These are phyloP conservation scores for Colletotrichum liaoningense DNA, from an alignment of 2,329 filamentous ascomycete species.

Conservation along the genomic window DNA sequence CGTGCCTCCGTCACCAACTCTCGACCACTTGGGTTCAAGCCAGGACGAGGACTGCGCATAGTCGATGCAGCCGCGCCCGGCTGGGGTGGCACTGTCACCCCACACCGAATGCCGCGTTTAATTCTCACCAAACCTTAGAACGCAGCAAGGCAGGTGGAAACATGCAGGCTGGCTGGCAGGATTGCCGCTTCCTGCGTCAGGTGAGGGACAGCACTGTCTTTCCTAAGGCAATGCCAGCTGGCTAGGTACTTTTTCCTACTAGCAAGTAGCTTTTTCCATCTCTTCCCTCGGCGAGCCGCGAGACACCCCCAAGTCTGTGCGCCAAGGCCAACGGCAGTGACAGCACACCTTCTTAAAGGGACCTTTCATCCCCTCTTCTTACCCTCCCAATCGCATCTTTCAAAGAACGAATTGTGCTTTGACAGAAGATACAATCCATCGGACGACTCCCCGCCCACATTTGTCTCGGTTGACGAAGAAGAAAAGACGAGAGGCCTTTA, in stretches of 20 bases:
- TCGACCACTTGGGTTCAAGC: background rate
- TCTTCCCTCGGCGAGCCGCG: background rate
- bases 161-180: background rate
- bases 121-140: background rate
- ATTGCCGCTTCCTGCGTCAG: conserved; percentile 3
- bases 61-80: background rate
- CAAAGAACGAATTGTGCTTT: background rate
- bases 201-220: background rate
- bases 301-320: conserved; percentile 23
- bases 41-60: background rate
- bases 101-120: background rate
- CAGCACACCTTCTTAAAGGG: conserved; percentile 8
- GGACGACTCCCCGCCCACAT: background rate
- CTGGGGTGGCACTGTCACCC: background rate
- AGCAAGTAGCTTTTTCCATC: background rate
- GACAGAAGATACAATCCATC: background rate
- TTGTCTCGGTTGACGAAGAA: background rate
- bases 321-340: conserved; percentile 23
- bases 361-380: conserved; percentile 4
- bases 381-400: conserved; percentile 7
- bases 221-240: conserved; percentile 12
- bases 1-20: background rate
- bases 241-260: background rate
- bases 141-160: background rate
- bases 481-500: background rate